Percentiles rank a stretch among this genome's conserved stretches.
Conservation (phyloP, 2,329 filamentous ascomycete genomes). For the Mycosphaerella sp. region DNA sequence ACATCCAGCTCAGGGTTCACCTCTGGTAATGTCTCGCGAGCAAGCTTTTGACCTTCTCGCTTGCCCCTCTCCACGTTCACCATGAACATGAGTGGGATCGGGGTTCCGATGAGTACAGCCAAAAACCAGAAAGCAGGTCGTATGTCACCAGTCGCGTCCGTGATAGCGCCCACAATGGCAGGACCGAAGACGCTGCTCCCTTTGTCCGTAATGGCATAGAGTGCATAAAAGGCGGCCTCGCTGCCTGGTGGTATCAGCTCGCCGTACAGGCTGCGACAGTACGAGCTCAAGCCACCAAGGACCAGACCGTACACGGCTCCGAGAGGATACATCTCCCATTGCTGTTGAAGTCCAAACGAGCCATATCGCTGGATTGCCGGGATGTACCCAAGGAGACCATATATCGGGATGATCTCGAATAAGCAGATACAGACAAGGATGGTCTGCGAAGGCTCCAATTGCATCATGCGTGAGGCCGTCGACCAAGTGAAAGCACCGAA, state of each 20-base stretch:
- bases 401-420: conserved; percentile 88
- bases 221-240: conserved; percentile 90
- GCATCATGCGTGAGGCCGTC: conserved; percentile 63
- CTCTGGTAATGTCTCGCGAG: conserved; percentile 28
- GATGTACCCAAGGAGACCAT: conserved; percentile 82
- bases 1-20: background rate
- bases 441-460: conserved; percentile 72
- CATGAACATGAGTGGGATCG: conserved; percentile 75
- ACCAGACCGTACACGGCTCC: conserved; percentile 90
- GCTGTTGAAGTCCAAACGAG: conserved; percentile 78
- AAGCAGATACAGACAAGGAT: conserved; percentile 86
- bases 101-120: conserved; percentile 73
- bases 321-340: conserved; percentile 94
- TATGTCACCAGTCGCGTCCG: conserved; percentile 57
- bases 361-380: conserved; percentile 70
- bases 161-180: conserved; percentile 87
- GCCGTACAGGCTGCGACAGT: conserved; percentile 86
- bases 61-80: conserved; percentile 67
- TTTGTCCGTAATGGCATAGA: conserved; percentile 98
- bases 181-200: conserved; percentile 91
- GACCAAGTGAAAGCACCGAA: conserved; percentile 88
- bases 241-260: conserved; percentile 91
- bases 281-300: conserved; percentile 83
- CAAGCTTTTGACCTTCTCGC: conserved; percentile 39
- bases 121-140: conserved; percentile 81